These are phyloP conservation scores for Mucor racemosus DNA, from an alignment of 371 early-diverging fungal species.

Conservation along the genomic window DNA sequence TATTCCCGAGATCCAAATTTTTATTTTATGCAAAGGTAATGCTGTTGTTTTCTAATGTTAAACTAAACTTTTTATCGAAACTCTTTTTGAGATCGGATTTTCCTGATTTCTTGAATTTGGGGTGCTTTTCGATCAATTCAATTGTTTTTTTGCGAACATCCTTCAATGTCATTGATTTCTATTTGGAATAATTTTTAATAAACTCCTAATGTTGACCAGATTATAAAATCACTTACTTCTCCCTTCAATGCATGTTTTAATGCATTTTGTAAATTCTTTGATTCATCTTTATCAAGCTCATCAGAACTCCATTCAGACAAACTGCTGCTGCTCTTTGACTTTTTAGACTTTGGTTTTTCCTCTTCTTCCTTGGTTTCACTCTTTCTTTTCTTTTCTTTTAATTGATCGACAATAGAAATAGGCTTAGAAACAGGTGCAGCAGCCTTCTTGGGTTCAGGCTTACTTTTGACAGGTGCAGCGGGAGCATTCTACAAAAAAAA, in stretches of 20 bases:
- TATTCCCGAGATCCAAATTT: constrained; percentile 1
- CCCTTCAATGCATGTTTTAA: constrained; percentile 37
- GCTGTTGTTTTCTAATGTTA: constrained; percentile 23
- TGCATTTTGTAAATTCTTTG: constrained; percentile 34
- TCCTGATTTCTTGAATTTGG: constrained; percentile 30
- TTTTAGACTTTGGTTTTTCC: constrained; percentile 31
- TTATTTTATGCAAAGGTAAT: constrained; percentile 31
- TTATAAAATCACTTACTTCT: constrained; percentile 17
- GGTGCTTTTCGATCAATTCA: constrained; percentile 37
- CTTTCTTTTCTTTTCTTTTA: constrained; percentile 58
- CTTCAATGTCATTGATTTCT: constrained; percentile 35
- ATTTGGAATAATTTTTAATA: background rate
- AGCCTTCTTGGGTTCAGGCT: constrained; percentile 32
- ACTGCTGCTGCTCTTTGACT: constrained; percentile 32
- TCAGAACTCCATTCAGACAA: constrained; percentile 33
- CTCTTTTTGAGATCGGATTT: constrained; percentile 31
- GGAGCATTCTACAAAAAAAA: background rate
- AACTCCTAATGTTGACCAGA: no score
- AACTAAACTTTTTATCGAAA: constrained; percentile 29
- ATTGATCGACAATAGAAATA: constrained; percentile 65
- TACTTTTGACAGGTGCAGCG: constrained; percentile 20
- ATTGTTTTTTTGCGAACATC: constrained; percentile 45
- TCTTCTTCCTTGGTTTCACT: constrained; percentile 27
- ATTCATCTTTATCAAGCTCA: constrained; percentile 33
- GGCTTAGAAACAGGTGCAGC: constrained; percentile 26